Conservation (phyloP, 495 filamentous ascomycete species). For the Amphirosellinia nigrospora region DNA sequence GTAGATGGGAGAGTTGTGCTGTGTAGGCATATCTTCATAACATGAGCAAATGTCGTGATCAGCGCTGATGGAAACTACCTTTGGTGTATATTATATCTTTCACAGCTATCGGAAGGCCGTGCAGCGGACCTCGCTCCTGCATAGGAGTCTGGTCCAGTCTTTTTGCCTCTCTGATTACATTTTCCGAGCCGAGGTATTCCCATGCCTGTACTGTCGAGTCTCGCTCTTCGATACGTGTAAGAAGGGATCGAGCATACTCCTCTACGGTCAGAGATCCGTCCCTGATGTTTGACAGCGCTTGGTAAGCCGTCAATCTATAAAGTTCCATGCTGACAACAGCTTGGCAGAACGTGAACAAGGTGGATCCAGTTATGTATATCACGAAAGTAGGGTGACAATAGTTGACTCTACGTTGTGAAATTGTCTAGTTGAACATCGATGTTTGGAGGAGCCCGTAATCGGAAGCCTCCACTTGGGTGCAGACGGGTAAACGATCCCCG, state of each 20-base stretch:
- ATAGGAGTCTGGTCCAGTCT: slow-evolving; percentile 54
- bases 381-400: background rate
- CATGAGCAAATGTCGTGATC: slow-evolving; percentile 14
- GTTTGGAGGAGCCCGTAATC: background rate
- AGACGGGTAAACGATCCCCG: background rate
- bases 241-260: slow-evolving; percentile 59
- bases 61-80: slow-evolving; percentile 38
- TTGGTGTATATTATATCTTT: slow-evolving; percentile 67
- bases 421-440: background rate
- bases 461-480: slow-evolving; percentile 13
- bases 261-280: slow-evolving; percentile 52
- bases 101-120: slow-evolving; percentile 60
- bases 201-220: slow-evolving; percentile 60
- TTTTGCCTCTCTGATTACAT: slow-evolving; percentile 57
- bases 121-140: slow-evolving; percentile 56
- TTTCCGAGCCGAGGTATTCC: slow-evolving; percentile 55
- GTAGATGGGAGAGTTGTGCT: slow-evolving; percentile 57
- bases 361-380: background rate
- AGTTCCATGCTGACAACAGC: slow-evolving; percentile 34
- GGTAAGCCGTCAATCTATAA: slow-evolving; percentile 47
- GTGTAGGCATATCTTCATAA: slow-evolving; percentile 57
- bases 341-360: background rate
- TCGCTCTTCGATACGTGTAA: slow-evolving; percentile 54
- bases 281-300: slow-evolving; percentile 44
- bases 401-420: background rate